Evolutionary conservation across 352 stramenopile species (phyloP).

Genomic region (Phytopythium chamaehyphon): DNA sequence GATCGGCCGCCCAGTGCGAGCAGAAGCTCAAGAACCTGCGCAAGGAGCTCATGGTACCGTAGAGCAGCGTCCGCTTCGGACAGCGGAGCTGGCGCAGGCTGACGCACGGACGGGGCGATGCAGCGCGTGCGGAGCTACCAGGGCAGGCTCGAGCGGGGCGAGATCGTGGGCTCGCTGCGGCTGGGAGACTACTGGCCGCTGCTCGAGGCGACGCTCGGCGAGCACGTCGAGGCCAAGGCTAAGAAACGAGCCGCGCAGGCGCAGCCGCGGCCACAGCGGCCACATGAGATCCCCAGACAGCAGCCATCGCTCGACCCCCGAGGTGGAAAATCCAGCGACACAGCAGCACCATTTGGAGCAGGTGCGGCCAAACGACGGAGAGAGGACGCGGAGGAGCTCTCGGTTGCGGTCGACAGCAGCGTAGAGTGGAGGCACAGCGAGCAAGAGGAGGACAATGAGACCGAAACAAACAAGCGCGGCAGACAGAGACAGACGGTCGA

Average conservation of each 20-base stretch:
- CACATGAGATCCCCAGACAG: too few species aligned
- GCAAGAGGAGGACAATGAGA: neutral
- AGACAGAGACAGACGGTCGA: slow-evolving; percentile 9
- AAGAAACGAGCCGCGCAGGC: neutral
- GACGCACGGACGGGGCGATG: too few species aligned
- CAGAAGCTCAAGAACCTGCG: slow-evolving; percentile 18
- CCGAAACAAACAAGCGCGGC: neutral
- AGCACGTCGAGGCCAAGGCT: slow-evolving; percentile 2
- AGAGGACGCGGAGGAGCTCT: neutral
- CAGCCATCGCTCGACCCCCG: too few species aligned
- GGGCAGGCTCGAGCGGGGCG: slow-evolving; percentile 2
- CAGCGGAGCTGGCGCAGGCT: neutral
- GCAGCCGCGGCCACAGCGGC: too few species aligned
- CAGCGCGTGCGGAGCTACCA: slow-evolving; percentile 6
- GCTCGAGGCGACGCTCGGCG: slow-evolving; percentile 9
- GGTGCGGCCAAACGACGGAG: too few species aligned
- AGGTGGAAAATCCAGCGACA: too few species aligned
- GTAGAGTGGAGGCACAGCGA: neutral
- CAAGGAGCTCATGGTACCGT: slow-evolving; percentile 10
- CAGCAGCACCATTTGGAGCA: too few species aligned
- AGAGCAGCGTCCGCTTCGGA: neutral
- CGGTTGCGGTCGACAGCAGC: neutral
- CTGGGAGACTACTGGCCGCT: slow-evolving; percentile 10
- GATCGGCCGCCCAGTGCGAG: slow-evolving; percentile 12
- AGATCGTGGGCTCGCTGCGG: slow-evolving; percentile 2